phyloP scores from a whole-genome alignment of 345 rosid species.

The Dipteronia sinensis region DNA sequence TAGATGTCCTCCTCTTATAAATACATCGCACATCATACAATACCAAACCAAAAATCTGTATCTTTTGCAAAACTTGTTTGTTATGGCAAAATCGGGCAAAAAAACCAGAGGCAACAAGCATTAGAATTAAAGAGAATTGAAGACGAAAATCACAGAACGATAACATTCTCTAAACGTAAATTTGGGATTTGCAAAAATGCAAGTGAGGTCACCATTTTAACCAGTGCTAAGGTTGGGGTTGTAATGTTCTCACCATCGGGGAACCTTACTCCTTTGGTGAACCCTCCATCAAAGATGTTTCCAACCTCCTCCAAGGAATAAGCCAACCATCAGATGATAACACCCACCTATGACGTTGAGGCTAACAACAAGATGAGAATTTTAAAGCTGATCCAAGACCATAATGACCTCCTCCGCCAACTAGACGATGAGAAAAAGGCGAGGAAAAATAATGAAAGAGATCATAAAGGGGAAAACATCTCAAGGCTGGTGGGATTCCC shows the following conservation, averaged over 20 bases:
- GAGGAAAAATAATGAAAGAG: background rate
- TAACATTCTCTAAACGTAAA: conserved; percentile 42
- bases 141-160: conserved; percentile 19
- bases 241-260: conserved; percentile 37
- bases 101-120: conserved; percentile 31
- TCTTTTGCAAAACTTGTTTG: background rate
- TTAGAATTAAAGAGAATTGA: conserved; percentile 29
- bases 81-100: background rate
- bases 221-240: conserved; percentile 27
- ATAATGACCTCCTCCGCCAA: background rate
- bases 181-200: conserved; percentile 39
- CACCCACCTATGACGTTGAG: conserved; percentile 23
- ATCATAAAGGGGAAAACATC: background rate
- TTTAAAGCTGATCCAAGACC: conserved; percentile 11
- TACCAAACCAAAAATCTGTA: background rate
- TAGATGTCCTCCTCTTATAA: too few species aligned
- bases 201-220: too few species aligned
- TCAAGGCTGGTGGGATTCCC: conserved; percentile 27
- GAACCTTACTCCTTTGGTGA: conserved; percentile 36
- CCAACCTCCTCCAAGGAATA: conserved; percentile 14
- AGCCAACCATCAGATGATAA: background rate
- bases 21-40: too few species aligned
- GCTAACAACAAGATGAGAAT: conserved; percentile 25
- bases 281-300: conserved; percentile 31
- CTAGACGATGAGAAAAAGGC: conserved; percentile 24